A percentile compares a stretch with the other conserved stretches of the same genome.
phyloP scores from a whole-genome alignment of 805 yeast species.

The Monosporozyma servazzii region DNA sequence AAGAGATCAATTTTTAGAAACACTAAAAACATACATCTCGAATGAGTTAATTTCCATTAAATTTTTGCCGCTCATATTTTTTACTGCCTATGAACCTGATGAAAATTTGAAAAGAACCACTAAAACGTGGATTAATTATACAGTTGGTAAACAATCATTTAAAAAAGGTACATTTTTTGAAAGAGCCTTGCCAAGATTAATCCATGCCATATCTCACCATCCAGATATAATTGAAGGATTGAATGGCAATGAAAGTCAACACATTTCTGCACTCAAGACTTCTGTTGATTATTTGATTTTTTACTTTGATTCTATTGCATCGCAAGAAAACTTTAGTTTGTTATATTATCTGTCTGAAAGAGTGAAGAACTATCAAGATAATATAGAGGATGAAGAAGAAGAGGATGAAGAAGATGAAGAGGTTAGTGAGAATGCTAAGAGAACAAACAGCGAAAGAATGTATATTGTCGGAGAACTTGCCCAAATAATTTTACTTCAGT shows the following conservation, averaged over 20 bases:
- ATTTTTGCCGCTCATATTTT: conserved; percentile 59
- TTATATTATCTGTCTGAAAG: conserved; percentile 70
- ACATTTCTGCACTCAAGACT: conserved; percentile 40
- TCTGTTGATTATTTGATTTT: conserved; percentile 53
- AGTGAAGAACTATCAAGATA: conserved; percentile 69
- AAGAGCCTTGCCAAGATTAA: conserved; percentile 52
- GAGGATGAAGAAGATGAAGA: conserved; percentile 12
- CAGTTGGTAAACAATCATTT: conserved; percentile 30
- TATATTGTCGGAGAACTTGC: conserved; percentile 67
- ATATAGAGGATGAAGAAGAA: conserved; percentile 25
- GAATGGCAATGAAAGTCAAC: conserved; percentile 25
- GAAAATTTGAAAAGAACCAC: conserved; percentile 39
- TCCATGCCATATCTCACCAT: conserved; percentile 69
- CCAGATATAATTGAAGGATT: conserved; percentile 44
- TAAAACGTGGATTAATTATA: conserved; percentile 64
- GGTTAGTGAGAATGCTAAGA: conserved; percentile 15
- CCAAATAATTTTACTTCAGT: conserved; percentile 52
- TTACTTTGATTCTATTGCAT: conserved; percentile 51
- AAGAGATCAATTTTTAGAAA: conserved; percentile 41
- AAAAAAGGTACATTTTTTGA: conserved; percentile 48
- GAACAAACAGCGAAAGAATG: conserved; percentile 31
- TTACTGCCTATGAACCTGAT: conserved; percentile 70
- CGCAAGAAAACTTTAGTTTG: conserved; percentile 58
- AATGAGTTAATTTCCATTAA: conserved; percentile 49
- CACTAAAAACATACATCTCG: conserved; percentile 44